Evolutionary conservation across 352 stramenopile species (phyloP).

Genomic region (Globisporangium canariense): DNA sequence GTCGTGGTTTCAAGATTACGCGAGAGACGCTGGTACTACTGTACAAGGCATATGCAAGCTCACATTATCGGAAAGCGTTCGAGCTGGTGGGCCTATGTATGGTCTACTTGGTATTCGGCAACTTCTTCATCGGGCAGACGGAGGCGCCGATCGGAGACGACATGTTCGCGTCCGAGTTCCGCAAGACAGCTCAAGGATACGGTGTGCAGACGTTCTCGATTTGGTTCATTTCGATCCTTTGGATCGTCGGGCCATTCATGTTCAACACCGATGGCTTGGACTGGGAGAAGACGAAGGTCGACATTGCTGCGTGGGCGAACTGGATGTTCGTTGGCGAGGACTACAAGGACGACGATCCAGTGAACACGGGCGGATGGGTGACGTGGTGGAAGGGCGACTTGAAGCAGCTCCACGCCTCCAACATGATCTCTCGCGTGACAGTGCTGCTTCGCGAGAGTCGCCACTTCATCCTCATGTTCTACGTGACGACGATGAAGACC

Average conservation of each 20-base stretch:
- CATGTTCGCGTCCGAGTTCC: slow-evolving; percentile 55
- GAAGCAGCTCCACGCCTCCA: slow-evolving; percentile 56
- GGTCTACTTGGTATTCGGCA: slow-evolving; percentile 63
- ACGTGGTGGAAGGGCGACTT: slow-evolving; percentile 71
- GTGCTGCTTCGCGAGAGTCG: slow-evolving; percentile 69
- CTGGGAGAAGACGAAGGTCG: slow-evolving; percentile 71
- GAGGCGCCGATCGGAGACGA: slow-evolving; percentile 46
- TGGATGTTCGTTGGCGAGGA: slow-evolving; percentile 72
- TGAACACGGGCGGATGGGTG: slow-evolving; percentile 71
- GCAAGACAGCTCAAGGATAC: slow-evolving; percentile 63
- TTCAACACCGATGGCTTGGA: slow-evolving; percentile 82
- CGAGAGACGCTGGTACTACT: slow-evolving; percentile 72
- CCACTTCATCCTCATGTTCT: slow-evolving; percentile 76
- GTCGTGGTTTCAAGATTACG: slow-evolving; percentile 82
- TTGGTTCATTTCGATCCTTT: slow-evolving; percentile 76
- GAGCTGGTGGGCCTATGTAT: slow-evolving; percentile 70
- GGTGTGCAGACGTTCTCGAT: slow-evolving; percentile 77
- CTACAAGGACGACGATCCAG: slow-evolving; percentile 58
- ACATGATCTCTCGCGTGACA: slow-evolving; percentile 64
- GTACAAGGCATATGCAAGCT: slow-evolving; percentile 72
- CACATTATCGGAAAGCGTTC: slow-evolving; percentile 74
- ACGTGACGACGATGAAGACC: slow-evolving; percentile 55
- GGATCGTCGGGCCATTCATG: slow-evolving; percentile 66
- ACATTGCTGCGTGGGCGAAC: slow-evolving; percentile 51
- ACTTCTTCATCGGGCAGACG: slow-evolving; percentile 63